Evolutionary conservation across 306 rosid species (phyloP).

Genomic region (Erythrophleum fordii): DNA sequence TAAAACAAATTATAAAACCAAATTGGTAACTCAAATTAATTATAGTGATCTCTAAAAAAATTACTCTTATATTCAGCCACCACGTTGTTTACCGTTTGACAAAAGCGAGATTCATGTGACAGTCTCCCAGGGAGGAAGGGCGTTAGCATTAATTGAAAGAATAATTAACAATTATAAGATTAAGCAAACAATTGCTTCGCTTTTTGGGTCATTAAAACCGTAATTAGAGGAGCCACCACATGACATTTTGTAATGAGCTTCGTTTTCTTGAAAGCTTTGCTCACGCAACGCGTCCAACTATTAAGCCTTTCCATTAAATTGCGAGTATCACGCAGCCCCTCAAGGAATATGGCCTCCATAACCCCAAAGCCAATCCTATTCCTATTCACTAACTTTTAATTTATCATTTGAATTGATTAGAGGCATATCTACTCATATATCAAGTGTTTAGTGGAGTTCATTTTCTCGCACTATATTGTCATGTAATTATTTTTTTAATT

Average conservation of each 20-base stretch:
- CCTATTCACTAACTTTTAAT: neutral
- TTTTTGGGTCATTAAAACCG: neutral
- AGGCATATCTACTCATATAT: neutral
- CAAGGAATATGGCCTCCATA: neutral
- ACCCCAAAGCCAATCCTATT: neutral
- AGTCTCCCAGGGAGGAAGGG: neutral
- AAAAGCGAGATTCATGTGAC: no score
- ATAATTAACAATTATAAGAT: neutral
- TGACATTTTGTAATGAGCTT: neutral
- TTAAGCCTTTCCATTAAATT: no score
- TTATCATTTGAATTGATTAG: neutral
- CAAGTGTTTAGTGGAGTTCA: no score
- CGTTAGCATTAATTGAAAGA: neutral
- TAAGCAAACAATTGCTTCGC: neutral
- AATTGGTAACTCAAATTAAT: no score
- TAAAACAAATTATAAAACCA: no score
- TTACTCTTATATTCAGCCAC: no score
- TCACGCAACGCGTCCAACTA: neutral
- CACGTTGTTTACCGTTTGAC: no score
- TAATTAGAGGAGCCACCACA: constrained; percentile 35
- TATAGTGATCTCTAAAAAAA: no score
- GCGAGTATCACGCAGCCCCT: no score
- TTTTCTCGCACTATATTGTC: no score
- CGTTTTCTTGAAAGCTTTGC: constrained; percentile 6
- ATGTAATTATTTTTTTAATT: no score